Conservation (phyloP, 192 early-diverging fungal species). For the Gonapodya prolifera region DNA sequence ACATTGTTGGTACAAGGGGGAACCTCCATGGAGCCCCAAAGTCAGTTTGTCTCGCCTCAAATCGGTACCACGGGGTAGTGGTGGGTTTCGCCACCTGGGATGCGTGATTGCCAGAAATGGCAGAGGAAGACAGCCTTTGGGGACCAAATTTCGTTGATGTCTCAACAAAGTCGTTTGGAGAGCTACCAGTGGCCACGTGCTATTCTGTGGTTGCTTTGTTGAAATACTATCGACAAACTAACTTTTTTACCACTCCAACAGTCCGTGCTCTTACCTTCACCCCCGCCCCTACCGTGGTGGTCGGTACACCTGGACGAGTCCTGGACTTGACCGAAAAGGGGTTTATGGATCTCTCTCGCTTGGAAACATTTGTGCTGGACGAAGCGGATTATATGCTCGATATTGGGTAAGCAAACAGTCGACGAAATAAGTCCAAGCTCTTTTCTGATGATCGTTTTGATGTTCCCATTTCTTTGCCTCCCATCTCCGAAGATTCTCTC, state of each 20-base stretch:
- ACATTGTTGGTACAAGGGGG: too few species aligned
- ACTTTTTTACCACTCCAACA: neutral
- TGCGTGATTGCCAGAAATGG: too few species aligned
- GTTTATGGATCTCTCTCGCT: slow-evolving; percentile 48
- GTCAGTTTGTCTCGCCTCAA: too few species aligned
- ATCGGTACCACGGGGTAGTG: too few species aligned
- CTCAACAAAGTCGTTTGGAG: too few species aligned
- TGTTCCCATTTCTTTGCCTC: too few species aligned
- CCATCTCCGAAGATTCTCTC: slow-evolving; percentile 63
- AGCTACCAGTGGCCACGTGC: slow-evolving; percentile 17
- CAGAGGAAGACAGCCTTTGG: too few species aligned
- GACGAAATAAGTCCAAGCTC: too few species aligned
- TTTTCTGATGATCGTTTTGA: too few species aligned
- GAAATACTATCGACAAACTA: neutral
- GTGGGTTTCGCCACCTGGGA: too few species aligned
- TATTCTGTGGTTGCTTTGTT: neutral
- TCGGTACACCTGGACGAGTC: slow-evolving; percentile 10
- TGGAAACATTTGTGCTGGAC: slow-evolving; percentile 34
- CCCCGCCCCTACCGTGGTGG: slow-evolving; percentile 1
- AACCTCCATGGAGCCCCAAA: too few species aligned
- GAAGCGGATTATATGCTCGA: slow-evolving; percentile 74
- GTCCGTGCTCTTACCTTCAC: neutral
- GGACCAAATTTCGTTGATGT: too few species aligned
- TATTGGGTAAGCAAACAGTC: slow-evolving; percentile 9
- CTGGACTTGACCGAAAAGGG: slow-evolving; percentile 63